These are phyloP conservation scores for Pseudisothecium myosuroides DNA, from an alignment of 225 moss, liverwort and hornwort species.

Conservation along the genomic window DNA sequence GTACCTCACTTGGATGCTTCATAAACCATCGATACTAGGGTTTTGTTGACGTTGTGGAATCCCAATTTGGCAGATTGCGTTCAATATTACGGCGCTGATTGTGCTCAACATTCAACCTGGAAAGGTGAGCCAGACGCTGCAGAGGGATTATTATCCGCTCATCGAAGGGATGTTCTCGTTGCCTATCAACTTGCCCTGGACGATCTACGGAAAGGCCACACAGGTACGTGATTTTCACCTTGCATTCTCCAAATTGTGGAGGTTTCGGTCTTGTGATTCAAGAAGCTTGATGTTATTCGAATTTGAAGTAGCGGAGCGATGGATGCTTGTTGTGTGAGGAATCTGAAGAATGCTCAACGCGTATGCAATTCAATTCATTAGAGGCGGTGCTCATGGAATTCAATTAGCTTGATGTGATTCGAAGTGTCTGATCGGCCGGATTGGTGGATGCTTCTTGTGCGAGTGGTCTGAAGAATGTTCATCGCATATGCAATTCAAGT, in stretches of 20 bases:
- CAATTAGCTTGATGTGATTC: not conserved
- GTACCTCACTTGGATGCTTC: not conserved
- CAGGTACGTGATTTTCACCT: not conserved
- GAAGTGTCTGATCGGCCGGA: not conserved
- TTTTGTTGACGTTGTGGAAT: not conserved
- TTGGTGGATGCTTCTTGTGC: too few species aligned
- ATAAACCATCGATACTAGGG: not conserved
- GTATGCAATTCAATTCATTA: too few species aligned
- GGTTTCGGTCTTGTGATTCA: not conserved
- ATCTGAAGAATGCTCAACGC: not conserved
- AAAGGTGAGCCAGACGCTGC: slow-evolving; percentile 21
- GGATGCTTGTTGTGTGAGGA: not conserved
- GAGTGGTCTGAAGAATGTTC: not conserved
- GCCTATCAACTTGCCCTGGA: slow-evolving; percentile 51
- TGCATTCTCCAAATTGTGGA: not conserved
- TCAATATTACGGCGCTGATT: slow-evolving; percentile 28
- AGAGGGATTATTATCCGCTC: slow-evolving; percentile 37
- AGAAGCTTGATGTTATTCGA: not conserved
- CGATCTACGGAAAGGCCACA: slow-evolving; percentile 35
- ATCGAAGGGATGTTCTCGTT: slow-evolving; percentile 48
- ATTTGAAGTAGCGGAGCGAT: not conserved
- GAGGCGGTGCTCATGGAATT: not conserved
- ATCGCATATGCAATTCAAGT: too few species aligned
- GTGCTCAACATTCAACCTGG: slow-evolving; percentile 37
- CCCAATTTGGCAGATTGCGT: slow-evolving; percentile 15